Evolutionary conservation across 495 filamentous ascomycete species (phyloP).

Genomic region (Glutinoglossum americanum): DNA sequence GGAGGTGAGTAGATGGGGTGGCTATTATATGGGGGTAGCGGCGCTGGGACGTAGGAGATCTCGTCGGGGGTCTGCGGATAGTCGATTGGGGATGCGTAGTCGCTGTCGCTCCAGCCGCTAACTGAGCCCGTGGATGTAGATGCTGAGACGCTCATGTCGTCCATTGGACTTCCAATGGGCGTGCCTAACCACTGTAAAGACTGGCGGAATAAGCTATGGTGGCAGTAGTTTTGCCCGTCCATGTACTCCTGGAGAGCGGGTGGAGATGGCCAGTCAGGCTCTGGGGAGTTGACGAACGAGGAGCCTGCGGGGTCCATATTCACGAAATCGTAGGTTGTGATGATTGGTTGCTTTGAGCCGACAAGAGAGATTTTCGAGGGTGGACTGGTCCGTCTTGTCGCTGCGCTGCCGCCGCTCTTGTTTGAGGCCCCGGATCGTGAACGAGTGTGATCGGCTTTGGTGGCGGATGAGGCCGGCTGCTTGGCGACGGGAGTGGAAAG

Average conservation of each 20-base stretch:
- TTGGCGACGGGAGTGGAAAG: slow-evolving; percentile 67
- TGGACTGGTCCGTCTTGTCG: background rate
- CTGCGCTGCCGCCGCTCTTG: slow-evolving; percentile 5
- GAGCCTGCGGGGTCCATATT: slow-evolving; percentile 25
- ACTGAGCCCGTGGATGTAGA: slow-evolving; percentile 21
- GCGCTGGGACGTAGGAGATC: background rate
- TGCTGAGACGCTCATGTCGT: slow-evolving; percentile 15
- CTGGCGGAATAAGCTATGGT: background rate
- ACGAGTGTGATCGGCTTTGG: slow-evolving; percentile 5
- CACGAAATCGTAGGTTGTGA: slow-evolving; percentile 28
- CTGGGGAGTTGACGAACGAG: slow-evolving; percentile 12
- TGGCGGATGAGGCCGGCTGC: slow-evolving; percentile 30
- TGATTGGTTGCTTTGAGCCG: slow-evolving; percentile 3
- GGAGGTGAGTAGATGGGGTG: background rate
- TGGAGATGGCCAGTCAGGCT: slow-evolving; percentile 1
- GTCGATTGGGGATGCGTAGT: slow-evolving; percentile 23
- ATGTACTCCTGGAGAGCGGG: background rate
- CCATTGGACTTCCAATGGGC: slow-evolving; percentile 9
- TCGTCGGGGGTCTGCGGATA: slow-evolving; percentile 7
- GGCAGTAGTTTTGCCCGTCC: background rate
- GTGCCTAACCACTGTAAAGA: background rate
- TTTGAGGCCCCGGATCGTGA: background rate
- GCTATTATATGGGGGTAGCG: background rate
- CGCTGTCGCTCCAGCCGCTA: slow-evolving; percentile 23
- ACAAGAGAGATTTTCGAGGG: slow-evolving; percentile 11